Conservation (phyloP, 2,329 filamentous ascomycete genomes). For the Drechslera avenae region DNA sequence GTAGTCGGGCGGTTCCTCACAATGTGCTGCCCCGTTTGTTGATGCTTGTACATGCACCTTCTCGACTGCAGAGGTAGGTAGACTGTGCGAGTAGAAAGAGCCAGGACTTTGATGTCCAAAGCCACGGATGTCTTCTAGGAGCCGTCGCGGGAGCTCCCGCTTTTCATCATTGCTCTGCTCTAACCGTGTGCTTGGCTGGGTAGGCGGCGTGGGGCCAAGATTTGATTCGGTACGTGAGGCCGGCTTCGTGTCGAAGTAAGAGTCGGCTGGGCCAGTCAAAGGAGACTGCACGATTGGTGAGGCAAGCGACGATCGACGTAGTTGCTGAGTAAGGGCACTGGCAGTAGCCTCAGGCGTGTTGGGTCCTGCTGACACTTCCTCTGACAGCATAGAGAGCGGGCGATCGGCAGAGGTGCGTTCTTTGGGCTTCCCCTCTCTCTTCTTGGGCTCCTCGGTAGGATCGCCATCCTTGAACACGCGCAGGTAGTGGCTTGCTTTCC, state of each 20-base stretch:
- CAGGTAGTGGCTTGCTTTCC: constrained; percentile 69
- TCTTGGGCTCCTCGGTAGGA: constrained; percentile 58
- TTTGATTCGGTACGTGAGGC: constrained; percentile 16
- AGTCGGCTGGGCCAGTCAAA: constrained; percentile 21
- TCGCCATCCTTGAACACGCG: constrained; percentile 69
- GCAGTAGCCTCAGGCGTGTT: constrained; percentile 15
- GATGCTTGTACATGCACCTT: constrained; percentile 34
- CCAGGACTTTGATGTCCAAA: constrained; percentile 59
- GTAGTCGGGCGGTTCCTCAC: constrained; percentile 33
- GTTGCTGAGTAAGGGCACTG: constrained; percentile 23
- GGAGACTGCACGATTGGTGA: constrained; percentile 39
- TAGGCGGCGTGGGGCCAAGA: constrained; percentile 3
- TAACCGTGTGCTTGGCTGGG: background rate
- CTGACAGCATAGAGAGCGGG: constrained; percentile 26
- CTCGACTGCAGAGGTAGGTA: constrained; percentile 44
- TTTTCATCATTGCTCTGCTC: constrained; percentile 9
- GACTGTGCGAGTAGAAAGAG: constrained; percentile 60
- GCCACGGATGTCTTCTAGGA: constrained; percentile 63
- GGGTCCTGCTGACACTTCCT: constrained; percentile 28
- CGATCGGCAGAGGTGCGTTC: constrained; percentile 44
- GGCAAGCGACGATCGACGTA: constrained; percentile 28
- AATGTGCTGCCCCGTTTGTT: constrained; percentile 22
- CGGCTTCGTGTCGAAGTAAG: constrained; percentile 36
- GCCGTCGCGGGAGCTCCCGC: constrained; percentile 52
- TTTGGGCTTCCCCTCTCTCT: constrained; percentile 53